Evolutionary conservation across 2,329 filamentous ascomycete species (phyloP).

Genomic region (Phyllosticta capitalensis): DNA sequence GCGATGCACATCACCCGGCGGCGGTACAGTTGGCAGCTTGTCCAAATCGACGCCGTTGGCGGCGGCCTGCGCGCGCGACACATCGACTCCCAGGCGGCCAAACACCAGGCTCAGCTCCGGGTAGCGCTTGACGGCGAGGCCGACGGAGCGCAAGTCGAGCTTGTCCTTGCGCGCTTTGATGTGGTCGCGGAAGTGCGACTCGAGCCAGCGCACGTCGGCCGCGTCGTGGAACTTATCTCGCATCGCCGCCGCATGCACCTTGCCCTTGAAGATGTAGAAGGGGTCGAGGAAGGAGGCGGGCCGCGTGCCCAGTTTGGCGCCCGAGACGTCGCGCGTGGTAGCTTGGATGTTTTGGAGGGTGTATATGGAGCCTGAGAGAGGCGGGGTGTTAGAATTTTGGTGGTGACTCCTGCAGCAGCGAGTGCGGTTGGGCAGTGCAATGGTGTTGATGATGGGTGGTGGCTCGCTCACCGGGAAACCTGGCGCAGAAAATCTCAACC

Average conservation of each 20-base stretch:
- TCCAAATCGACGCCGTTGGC: background rate
- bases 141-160: conserved; percentile 13
- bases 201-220: conserved; percentile 16
- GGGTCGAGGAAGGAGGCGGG: conserved; percentile 14
- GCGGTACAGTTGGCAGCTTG: background rate
- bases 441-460: background rate
- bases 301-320: background rate
- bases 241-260: conserved; percentile 16
- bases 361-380: background rate
- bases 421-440: no score
- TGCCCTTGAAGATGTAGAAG: conserved; percentile 19
- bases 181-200: conserved; percentile 10
- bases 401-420: no score
- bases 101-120: conserved; percentile 12
- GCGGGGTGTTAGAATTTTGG: background rate
- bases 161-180: conserved; percentile 8
- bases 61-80: background rate
- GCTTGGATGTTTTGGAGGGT: background rate
- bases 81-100: background rate
- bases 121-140: conserved; percentile 15
- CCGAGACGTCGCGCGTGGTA: background rate
- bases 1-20: background rate
- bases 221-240: conserved; percentile 17
- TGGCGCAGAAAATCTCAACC: conserved; percentile 13
- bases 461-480: conserved; percentile 8